Evolutionary conservation across 1,284 basidiomycete genomes (phyloP).

Genomic region (Xerocomus minutiporus): DNA sequence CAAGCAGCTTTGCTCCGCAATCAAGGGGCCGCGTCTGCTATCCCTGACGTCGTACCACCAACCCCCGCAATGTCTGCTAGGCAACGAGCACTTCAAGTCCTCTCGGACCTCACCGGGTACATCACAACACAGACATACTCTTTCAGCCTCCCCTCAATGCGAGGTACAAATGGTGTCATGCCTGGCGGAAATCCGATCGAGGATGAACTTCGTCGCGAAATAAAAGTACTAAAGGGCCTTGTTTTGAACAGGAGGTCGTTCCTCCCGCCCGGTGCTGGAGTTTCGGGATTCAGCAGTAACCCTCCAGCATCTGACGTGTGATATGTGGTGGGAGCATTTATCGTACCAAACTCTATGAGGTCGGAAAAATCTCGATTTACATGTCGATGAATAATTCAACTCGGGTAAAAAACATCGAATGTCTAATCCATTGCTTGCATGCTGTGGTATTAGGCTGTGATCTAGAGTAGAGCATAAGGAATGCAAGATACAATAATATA

Average conservation of each 20-base stretch:
- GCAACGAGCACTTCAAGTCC: conserved; percentile 44
- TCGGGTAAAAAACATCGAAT: not conserved
- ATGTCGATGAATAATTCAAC: not conserved
- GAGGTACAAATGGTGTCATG: conserved; percentile 6
- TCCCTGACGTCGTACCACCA: conserved; percentile 25
- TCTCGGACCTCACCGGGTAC: conserved; percentile 52
- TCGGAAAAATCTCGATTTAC: not conserved
- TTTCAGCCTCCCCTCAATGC: conserved; percentile 19
- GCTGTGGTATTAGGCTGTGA: not conserved
- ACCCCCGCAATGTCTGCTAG: conserved; percentile 29
- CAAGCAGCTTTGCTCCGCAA: conserved; percentile 39
- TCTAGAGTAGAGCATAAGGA: not conserved
- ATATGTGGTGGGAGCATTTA: not conserved
- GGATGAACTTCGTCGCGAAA: conserved; percentile 50
- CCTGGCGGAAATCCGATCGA: conserved; percentile 21
- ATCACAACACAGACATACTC: conserved; percentile 47
- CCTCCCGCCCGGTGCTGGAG: conserved; percentile 13
- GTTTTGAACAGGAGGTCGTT: conserved; percentile 44
- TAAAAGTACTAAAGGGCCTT: conserved; percentile 52
- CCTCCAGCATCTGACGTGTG: not conserved
- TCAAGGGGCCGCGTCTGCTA: conserved; percentile 31
- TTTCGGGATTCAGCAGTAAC: conserved; percentile 7
- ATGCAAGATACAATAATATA: conserved; percentile 2
- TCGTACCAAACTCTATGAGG: not conserved
- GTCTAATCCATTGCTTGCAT: not conserved